phyloP scores from a whole-genome alignment of 108 stramenopile genomes.

The Parietichytrium sp. region DNA sequence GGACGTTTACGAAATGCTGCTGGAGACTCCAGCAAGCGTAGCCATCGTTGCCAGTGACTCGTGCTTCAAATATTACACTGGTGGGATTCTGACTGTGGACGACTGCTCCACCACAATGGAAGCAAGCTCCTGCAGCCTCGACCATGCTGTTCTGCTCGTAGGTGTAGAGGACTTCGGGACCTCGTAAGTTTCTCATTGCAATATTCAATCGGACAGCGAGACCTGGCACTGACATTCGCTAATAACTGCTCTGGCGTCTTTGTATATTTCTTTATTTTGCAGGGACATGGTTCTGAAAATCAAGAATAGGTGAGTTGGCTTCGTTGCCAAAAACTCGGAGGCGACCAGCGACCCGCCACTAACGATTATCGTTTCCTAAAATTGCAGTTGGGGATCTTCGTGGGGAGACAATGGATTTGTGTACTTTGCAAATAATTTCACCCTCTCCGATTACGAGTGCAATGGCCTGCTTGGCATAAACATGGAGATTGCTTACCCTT shows the following conservation, averaged over 20 bases:
- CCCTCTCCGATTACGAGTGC: not conserved
- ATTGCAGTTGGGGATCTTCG: constrained; percentile 30
- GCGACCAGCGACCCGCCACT: no score
- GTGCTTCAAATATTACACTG: not conserved
- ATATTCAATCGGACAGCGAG: no score
- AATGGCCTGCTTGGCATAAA: constrained; percentile 14
- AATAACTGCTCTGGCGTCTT: no score
- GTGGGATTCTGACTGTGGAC: not conserved
- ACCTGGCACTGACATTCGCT: no score
- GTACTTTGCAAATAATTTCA: not conserved
- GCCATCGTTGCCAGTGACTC: not conserved
- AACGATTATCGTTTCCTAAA: no score
- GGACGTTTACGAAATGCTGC: not conserved
- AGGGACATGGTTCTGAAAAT: no score
- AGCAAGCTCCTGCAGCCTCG: not conserved
- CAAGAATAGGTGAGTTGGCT: no score
- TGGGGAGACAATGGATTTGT: constrained; percentile 45
- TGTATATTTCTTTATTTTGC: no score
- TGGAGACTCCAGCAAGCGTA: not conserved
- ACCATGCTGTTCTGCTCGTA: constrained; percentile 18
- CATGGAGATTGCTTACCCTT: not conserved
- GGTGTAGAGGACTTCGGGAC: constrained; percentile 11
- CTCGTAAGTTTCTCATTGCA: not conserved
- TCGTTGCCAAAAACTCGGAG: constrained; percentile 41
- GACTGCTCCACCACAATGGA: not conserved